Percentiles rank a stretch among this genome's conserved stretches.
phyloP scores from a whole-genome alignment of 2,329 filamentous ascomycete genomes.

The Penicillium sp. region DNA sequence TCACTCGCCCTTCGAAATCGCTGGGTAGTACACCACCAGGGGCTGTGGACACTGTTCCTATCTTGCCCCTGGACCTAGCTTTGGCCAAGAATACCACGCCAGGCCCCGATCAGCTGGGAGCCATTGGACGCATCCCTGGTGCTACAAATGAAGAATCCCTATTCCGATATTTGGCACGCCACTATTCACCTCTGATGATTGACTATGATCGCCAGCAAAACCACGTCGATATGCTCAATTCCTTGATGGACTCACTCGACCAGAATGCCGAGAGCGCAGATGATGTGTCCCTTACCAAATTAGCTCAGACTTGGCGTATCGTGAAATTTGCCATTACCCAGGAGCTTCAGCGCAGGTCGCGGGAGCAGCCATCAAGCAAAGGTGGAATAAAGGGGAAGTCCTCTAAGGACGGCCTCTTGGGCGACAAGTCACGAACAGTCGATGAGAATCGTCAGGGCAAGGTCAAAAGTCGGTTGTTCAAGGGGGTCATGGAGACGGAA shows the following conservation, averaged over 20 bases:
- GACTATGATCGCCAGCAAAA: conserved; percentile 22
- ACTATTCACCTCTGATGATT: conserved; percentile 43
- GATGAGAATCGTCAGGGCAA: conserved; percentile 39
- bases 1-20: conserved; percentile 53
- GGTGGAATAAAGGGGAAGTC: conserved; percentile 24
- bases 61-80: conserved; percentile 54
- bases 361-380: conserved; percentile 29
- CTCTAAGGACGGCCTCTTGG: conserved; percentile 31
- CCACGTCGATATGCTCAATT: conserved; percentile 28
- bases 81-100: conserved; percentile 44
- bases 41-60: conserved; percentile 45
- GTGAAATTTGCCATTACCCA: conserved; percentile 52
- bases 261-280: conserved; percentile 57
- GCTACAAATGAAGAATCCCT: conserved; percentile 41
- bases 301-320: conserved; percentile 62
- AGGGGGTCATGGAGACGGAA: conserved; percentile 42
- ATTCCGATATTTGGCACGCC: conserved; percentile 44
- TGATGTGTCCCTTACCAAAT: conserved; percentile 48
- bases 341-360: conserved; percentile 47
- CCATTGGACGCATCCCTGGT: conserved; percentile 52
- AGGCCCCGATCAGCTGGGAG: conserved; percentile 48
- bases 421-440: conserved; percentile 25
- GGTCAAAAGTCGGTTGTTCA: conserved; percentile 45
- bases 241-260: conserved; percentile 47
- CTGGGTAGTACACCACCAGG: conserved; percentile 55